A percentile compares a stretch with the other conserved stretches of the same genome.
Evolutionary conservation across 345 rosid species (phyloP).

Genomic region (Dovyalis caffra): DNA sequence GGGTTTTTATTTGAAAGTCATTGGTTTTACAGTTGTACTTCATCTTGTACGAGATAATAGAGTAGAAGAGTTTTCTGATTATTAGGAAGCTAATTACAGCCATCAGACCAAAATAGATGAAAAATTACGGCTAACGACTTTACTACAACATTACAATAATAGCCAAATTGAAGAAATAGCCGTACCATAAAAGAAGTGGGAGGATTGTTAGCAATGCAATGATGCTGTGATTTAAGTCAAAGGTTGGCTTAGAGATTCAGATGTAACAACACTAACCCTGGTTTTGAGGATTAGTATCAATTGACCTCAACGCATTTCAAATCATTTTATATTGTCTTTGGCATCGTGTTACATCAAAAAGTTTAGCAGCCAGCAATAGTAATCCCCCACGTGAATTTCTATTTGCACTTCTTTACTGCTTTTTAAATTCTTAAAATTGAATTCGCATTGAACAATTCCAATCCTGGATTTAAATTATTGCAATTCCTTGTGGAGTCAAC

Average conservation of each 20-base stretch:
- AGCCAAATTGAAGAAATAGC: not conserved
- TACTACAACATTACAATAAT: not conserved
- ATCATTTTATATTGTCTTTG: not conserved
- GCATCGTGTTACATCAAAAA: not conserved
- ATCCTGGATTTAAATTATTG: no score
- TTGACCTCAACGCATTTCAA: not conserved
- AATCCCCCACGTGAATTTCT: not conserved
- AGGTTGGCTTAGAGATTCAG: conserved; percentile 3
- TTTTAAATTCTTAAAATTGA: no score
- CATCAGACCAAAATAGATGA: not conserved
- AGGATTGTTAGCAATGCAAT: not conserved
- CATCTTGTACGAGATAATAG: not conserved
- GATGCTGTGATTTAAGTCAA: not conserved
- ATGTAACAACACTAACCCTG: not conserved
- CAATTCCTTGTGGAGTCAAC: no score
- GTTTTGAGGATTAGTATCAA: not conserved
- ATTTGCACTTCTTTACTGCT: not conserved
- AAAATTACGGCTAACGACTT: not conserved
- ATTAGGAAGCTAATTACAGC: not conserved
- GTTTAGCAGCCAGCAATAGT: not conserved
- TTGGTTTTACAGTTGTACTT: no score
- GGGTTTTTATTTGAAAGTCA: no score
- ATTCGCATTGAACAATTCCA: no score
- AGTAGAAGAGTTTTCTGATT: not conserved
- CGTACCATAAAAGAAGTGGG: not conserved